phyloP scores from a whole-genome alignment of 1,284 basidiomycete genomes.

The Trichosporon faecale region DNA sequence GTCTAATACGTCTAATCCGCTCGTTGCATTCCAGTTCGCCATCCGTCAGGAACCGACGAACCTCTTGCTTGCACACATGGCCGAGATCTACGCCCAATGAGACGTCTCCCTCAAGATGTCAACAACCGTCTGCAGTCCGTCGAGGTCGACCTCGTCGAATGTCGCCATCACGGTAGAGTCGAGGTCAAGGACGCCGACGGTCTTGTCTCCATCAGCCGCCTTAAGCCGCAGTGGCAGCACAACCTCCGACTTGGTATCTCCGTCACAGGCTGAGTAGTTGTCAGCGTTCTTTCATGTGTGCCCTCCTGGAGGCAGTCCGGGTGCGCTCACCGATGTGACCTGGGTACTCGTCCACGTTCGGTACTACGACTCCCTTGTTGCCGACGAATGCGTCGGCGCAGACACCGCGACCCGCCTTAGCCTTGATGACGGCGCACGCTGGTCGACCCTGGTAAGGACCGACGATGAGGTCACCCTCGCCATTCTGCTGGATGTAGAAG shows the following conservation, averaged over 20 bases:
- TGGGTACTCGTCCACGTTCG: constrained; percentile 71
- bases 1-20: background rate
- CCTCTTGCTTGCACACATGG: background rate
- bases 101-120: constrained; percentile 56
- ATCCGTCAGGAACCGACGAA: background rate
- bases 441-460: constrained; percentile 86
- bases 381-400: constrained; percentile 72
- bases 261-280: constrained; percentile 64
- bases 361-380: constrained; percentile 61
- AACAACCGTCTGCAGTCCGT: constrained; percentile 68
- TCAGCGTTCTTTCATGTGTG: background rate
- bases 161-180: constrained; percentile 71
- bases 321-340: constrained; percentile 64
- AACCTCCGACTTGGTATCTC: constrained; percentile 78
- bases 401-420: constrained; percentile 65
- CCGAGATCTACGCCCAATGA: constrained; percentile 30
- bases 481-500: constrained; percentile 66
- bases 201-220: constrained; percentile 35
- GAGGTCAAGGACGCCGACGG: constrained; percentile 76
- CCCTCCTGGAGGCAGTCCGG: background rate
- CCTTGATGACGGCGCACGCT: constrained; percentile 75
- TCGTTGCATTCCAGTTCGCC: background rate
- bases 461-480: constrained; percentile 57
- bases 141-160: constrained; percentile 70
- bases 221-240: constrained; percentile 64